phyloP scores from a whole-genome alignment of 1,139 yeast genomes.

The Diutina pseudorugosa region DNA sequence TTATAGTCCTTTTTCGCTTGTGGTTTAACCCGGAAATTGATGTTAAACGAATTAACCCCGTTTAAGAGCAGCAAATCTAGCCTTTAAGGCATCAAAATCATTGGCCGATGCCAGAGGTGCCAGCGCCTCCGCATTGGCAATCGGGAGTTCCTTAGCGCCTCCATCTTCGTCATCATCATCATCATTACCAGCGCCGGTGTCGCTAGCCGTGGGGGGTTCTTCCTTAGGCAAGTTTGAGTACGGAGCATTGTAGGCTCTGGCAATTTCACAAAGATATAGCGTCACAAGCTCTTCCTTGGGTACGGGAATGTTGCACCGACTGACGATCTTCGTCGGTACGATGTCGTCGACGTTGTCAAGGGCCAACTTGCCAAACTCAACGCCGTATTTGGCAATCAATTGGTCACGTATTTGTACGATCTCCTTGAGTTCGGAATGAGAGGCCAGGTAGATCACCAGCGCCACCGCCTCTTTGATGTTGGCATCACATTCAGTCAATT shows the following conservation, averaged over 20 bases:
- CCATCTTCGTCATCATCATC: conserved; percentile 12
- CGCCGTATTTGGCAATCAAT: conserved; percentile 51
- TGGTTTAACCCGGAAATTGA: too few species aligned
- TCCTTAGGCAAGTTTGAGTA: conserved; percentile 38
- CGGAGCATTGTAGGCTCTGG: conserved; percentile 67
- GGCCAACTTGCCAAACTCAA: conserved; percentile 48
- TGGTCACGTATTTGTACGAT: conserved; percentile 49
- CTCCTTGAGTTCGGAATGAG: conserved; percentile 70
- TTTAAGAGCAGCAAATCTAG: conserved; percentile 36
- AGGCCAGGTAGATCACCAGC: conserved; percentile 58
- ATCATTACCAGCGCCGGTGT: conserved; percentile 12
- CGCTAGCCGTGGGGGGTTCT: conserved; percentile 5
- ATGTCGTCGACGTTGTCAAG: conserved; percentile 37
- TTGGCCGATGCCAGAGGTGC: background rate
- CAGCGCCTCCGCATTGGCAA: conserved; percentile 7
- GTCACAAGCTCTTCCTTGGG: conserved; percentile 58
- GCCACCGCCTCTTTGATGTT: conserved; percentile 66
- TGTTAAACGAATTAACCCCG: conserved; percentile 7
- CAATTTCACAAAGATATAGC: conserved; percentile 68
- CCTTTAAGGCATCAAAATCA: conserved; percentile 31
- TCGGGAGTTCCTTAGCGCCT: conserved; percentile 9
- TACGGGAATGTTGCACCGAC: conserved; percentile 53
- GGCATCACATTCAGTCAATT: conserved; percentile 37
- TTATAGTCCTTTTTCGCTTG: too few species aligned
- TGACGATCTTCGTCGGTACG: conserved; percentile 55